Conservation (phyloP, 179 eudicot species). For the Beta macrorhiza region DNA sequence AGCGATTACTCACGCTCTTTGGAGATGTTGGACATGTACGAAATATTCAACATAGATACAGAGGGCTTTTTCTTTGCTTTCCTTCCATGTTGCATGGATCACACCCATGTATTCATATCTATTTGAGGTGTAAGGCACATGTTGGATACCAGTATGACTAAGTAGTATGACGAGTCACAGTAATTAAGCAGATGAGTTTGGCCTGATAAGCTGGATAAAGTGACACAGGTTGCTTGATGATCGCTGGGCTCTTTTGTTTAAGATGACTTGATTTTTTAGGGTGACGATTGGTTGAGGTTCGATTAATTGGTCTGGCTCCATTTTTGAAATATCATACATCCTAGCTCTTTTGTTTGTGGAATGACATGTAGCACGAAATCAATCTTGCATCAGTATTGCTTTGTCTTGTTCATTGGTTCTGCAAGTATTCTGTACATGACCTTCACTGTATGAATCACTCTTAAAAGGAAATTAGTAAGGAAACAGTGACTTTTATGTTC, state of each 20-base stretch:
- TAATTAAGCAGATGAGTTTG: not conserved
- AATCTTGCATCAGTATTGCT: not conserved
- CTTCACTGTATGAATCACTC: not conserved
- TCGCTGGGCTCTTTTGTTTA: not conserved
- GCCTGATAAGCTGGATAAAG: not conserved
- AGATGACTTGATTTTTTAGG: not conserved
- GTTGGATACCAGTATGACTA: not conserved
- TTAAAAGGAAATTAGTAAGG: not conserved
- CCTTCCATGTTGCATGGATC: no score
- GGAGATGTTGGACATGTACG: no score
- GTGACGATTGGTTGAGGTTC: not conserved
- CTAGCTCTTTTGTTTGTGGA: not conserved
- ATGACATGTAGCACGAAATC: not conserved
- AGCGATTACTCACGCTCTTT: no score
- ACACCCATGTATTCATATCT: not conserved
- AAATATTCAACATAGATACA: not conserved
- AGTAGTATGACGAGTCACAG: not conserved
- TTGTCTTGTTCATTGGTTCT: no score
- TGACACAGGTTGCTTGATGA: no score
- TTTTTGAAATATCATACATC: not conserved
- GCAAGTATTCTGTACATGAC: not conserved
- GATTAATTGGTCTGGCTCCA: no score
- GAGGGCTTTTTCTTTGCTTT: no score
- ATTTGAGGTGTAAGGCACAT: not conserved
- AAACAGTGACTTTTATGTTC: not conserved